Base-by-base conservation (phyloP, 176 grass and related monocot genomes). In the Cymbopogon citratus region DNA sequence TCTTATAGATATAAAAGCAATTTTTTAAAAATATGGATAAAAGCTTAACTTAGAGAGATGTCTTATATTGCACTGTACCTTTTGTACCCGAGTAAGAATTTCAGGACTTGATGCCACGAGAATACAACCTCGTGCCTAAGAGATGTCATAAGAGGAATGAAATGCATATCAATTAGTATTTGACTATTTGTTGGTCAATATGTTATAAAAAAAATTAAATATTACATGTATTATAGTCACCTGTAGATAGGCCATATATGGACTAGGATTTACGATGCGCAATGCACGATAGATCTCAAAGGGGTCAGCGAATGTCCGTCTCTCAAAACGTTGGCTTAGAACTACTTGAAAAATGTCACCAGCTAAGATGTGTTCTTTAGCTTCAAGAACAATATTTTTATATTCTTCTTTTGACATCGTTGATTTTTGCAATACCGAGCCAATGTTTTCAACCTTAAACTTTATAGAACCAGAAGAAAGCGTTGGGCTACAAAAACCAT, bases 321-420 rank as follows among this genome's bases (percentile, higher is more conserved):
- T 90, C 90, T 98, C 92, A 54, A 95, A 98, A 43, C 92, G 86
- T 59, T 95, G 95, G 65, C 95, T 98, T 39, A 98, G 31, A 48
- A 98, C 92, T 12, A 95, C 88, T 89, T 98, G 95, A 79, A 98
- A 98, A 76, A 98, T 95, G 28, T 98, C 95, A 70, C 90, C 95
- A n/a, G 92, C 86, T 33, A 89, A 73, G 46, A 98, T 98, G 33
- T 90, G 92, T 27, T 98, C 84, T 85, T 98, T 98, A 9, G 88
- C 92, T 75, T 95, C 76, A 73, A 93, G 16, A 36, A 98, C 90
- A 61, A 87, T 80, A 40, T 83, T 88, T 85, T 86, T 89, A 40
- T 88, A 98, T 48, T 93, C 82, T 74, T 93, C 88, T 40, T 63
- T 89, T 41, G 92, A 93, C 87, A 95, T 91, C 1, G 92, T 86